phyloP scores from a whole-genome alignment of 148 eudicot species.

The Hydrangea macrophylla region DNA sequence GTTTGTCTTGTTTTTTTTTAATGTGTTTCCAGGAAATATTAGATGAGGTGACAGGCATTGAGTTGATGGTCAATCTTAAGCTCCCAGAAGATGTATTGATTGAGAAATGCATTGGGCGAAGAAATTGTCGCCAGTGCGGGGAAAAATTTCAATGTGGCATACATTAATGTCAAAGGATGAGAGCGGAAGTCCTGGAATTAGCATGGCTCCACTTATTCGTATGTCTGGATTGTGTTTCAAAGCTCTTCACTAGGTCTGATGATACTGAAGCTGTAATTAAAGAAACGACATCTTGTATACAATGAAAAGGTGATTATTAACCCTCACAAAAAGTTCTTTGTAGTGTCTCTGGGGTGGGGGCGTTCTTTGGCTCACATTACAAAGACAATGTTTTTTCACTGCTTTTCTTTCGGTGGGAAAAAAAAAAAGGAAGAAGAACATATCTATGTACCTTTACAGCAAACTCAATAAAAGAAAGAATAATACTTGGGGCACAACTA shows the following conservation, averaged over 20 bases:
- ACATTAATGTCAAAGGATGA: slow-evolving; percentile 70
- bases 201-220: slow-evolving; percentile 82
- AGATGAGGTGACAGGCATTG: slow-evolving; percentile 90
- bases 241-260: slow-evolving; percentile 89
- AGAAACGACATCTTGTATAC: slow-evolving; percentile 78
- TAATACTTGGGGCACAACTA: too few species aligned
- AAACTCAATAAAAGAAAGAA: too few species aligned
- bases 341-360: too few species aligned
- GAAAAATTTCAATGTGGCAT: slow-evolving; percentile 82
- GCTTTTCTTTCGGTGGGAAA: too few species aligned
- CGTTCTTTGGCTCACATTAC: too few species aligned
- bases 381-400: too few species aligned
- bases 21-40: slow-evolving; percentile 74
- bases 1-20: slow-evolving; percentile 5
- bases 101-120: slow-evolving; percentile 96
- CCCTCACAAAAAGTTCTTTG: too few species aligned
- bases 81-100: slow-evolving; percentile 80
- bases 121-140: slow-evolving; percentile 88
- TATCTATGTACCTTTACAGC: too few species aligned
- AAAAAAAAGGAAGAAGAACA: too few species aligned
- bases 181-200: slow-evolving; percentile 71
- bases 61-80: slow-evolving; percentile 88
- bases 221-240: slow-evolving; percentile 81
- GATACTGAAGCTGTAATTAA: slow-evolving; percentile 84
- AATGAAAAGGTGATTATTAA: slow-evolving; percentile 64